Evolutionary conservation across 83 land plant genomes (phyloP).

Genomic region (Picea abies): DNA sequence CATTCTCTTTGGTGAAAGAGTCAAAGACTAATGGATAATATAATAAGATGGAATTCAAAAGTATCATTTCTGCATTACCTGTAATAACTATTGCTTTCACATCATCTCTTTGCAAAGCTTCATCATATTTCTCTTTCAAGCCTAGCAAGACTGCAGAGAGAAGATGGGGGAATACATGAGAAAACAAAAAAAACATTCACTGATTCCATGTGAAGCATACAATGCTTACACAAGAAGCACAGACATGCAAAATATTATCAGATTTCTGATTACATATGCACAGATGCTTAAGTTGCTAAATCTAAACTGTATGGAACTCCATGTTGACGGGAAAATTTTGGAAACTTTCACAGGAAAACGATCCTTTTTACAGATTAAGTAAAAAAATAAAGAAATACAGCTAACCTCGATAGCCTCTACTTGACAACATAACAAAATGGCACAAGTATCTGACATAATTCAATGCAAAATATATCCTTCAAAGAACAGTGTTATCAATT

Average conservation of each 20-base stretch:
- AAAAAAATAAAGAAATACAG: not conserved
- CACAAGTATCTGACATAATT: no score
- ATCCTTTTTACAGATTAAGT: not conserved
- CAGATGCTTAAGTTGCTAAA: not conserved
- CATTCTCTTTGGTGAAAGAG: not conserved
- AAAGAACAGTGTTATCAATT: no score
- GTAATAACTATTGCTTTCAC: slow-evolving; percentile 93
- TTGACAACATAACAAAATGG: not conserved
- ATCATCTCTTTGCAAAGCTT: slow-evolving; percentile 79
- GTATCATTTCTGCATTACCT: slow-evolving; percentile 43
- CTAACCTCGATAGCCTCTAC: not conserved
- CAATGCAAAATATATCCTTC: no score
- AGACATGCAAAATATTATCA: not conserved
- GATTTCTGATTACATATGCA: not conserved
- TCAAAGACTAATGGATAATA: no score
- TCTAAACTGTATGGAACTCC: not conserved
- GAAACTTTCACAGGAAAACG: not conserved
- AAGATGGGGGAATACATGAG: not conserved
- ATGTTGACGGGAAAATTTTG: not conserved
- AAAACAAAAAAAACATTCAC: not conserved
- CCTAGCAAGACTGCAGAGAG: slow-evolving; percentile 58
- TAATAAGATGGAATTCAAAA: not conserved
- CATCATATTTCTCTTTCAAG: slow-evolving; percentile 72
- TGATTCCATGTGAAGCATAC: not conserved
- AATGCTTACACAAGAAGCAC: not conserved